Evolutionary conservation across 31 red algal genomes (phyloP).

Genomic region (Porphyra umbilicalis): DNA sequence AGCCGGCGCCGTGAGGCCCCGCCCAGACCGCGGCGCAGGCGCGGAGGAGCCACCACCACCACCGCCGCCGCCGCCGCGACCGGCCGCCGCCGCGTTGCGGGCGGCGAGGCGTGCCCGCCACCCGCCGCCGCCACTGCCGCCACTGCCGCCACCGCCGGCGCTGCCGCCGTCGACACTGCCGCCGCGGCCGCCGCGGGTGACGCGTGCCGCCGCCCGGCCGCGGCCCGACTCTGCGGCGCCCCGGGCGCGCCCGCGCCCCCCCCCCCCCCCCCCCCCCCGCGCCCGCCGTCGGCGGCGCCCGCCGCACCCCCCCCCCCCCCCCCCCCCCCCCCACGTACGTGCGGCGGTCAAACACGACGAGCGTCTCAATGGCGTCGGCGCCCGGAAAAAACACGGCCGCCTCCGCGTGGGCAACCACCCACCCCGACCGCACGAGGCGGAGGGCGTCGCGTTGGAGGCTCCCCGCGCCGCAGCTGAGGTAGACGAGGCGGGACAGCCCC

Average conservation of each 20-base stretch:
- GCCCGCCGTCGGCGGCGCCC: not conserved
- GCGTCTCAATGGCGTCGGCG: slow-evolving; percentile 72
- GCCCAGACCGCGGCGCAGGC: too few relatives aligned
- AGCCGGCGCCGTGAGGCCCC: too few relatives aligned
- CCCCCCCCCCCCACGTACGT: not conserved
- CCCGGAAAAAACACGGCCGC: slow-evolving; percentile 85
- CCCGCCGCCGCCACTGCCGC: not conserved
- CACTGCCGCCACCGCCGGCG: not conserved
- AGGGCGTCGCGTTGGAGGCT: slow-evolving; percentile 57
- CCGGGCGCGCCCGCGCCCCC: too few relatives aligned
- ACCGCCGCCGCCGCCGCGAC: not conserved
- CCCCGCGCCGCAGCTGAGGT: slow-evolving; percentile 67
- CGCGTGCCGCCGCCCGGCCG: too few relatives aligned
- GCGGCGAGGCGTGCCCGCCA: too few relatives aligned
- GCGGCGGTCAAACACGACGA: slow-evolving; percentile 71
- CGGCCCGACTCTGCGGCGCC: too few relatives aligned
- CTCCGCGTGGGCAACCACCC: slow-evolving; percentile 36
- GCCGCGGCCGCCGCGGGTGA: not conserved
- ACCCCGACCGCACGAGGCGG: slow-evolving; percentile 23
- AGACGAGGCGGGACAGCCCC: slow-evolving; percentile 45
- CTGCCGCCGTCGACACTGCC: not conserved
- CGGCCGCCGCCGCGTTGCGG: too few relatives aligned
- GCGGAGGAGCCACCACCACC: not conserved
- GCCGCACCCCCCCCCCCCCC: not conserved
- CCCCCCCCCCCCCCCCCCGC: not conserved